phyloP scores from a whole-genome alignment of 2,329 filamentous ascomycete genomes.

The Alternaria ventricosa region DNA sequence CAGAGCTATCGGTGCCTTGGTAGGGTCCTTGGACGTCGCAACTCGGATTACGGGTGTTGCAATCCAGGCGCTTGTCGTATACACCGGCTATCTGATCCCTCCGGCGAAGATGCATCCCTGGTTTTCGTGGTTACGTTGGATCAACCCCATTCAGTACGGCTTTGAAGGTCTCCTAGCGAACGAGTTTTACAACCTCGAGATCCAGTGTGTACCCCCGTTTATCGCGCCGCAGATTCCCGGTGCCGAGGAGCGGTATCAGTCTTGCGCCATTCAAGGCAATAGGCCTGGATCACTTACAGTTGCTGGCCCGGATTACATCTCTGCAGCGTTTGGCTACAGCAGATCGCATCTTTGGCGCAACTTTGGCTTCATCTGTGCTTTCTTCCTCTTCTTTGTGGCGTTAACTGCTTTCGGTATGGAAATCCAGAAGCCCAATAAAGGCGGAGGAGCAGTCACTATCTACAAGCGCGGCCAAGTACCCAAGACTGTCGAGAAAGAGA shows the following conservation, averaged over 20 bases:
- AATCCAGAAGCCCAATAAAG: constrained; percentile 64
- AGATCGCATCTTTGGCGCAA: constrained; percentile 67
- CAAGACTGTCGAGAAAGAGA: constrained; percentile 62
- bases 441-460: constrained; percentile 65
- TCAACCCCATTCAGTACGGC: constrained; percentile 69
- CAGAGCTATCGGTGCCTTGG: constrained; percentile 45
- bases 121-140: constrained; percentile 51
- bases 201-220: constrained; percentile 62
- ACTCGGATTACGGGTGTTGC: constrained; percentile 51
- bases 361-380: constrained; percentile 60
- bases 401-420: constrained; percentile 55
- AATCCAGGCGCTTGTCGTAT: constrained; percentile 50
- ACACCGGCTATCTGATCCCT: constrained; percentile 50
- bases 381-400: constrained; percentile 58
- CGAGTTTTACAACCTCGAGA: constrained; percentile 67
- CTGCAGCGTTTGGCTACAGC: constrained; percentile 61
- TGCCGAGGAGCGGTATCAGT: constrained; percentile 59
- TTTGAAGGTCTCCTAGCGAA: constrained; percentile 74
- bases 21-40: constrained; percentile 46
- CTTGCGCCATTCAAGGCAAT: constrained; percentile 65
- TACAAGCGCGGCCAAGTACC: constrained; percentile 70
- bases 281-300: constrained; percentile 61
- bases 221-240: constrained; percentile 62
- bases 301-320: constrained; percentile 63
- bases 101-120: constrained; percentile 50